Evolutionary conservation across 495 filamentous ascomycete genomes (phyloP).

Genomic region (Penicillium roqueforti): DNA sequence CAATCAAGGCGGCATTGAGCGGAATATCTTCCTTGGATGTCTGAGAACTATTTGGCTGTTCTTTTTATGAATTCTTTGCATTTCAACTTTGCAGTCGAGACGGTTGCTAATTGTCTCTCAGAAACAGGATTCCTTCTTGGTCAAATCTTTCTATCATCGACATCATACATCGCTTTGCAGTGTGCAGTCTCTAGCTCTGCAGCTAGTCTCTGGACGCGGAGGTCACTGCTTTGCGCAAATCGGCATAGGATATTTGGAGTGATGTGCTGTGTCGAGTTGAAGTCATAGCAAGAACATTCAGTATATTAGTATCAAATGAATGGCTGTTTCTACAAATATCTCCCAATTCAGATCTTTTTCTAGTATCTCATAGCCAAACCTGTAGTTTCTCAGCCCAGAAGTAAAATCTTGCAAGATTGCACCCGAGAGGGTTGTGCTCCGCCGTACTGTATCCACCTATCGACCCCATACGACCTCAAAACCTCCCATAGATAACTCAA

Average conservation of each 20-base stretch:
- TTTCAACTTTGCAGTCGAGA: conserved; percentile 7
- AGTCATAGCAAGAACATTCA: not conserved
- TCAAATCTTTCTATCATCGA: not conserved
- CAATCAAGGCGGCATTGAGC: conserved; percentile 44
- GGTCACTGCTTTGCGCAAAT: not conserved
- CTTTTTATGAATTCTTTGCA: conserved; percentile 13
- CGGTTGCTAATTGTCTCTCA: conserved; percentile 23
- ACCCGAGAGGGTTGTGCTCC: conserved; percentile 24
- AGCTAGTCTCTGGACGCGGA: too few relatives aligned
- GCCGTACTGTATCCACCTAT: conserved; percentile 25
- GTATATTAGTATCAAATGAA: not conserved
- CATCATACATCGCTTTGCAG: not conserved
- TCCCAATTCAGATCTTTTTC: not conserved
- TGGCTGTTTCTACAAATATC: not conserved
- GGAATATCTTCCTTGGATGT: conserved; percentile 53
- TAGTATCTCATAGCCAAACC: not conserved
- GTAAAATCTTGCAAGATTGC: conserved; percentile 13
- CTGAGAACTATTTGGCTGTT: conserved; percentile 36
- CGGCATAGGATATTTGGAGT: not conserved
- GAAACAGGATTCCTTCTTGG: conserved; percentile 10
- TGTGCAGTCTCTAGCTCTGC: not conserved
- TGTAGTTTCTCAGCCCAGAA: not conserved
- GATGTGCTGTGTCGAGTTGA: not conserved
- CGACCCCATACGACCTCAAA: not conserved
- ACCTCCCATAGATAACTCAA: conserved; percentile 3